These are phyloP conservation scores for Coelastrella sp. DNA, from an alignment of 139 green algal genomes.

Conservation along the genomic window DNA sequence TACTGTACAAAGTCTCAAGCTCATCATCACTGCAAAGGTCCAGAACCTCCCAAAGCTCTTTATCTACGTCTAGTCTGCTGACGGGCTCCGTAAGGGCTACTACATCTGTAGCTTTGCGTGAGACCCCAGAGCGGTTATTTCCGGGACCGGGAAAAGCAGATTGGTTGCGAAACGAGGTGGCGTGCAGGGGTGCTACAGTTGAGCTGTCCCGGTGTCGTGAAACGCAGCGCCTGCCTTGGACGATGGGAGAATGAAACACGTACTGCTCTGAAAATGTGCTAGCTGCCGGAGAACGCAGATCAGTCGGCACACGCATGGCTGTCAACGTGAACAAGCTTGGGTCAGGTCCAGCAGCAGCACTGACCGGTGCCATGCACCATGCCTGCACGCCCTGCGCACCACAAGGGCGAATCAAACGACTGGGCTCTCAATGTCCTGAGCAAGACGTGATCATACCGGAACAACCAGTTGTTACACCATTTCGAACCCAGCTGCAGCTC, in stretches of 20 bases:
- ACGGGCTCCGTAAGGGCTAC: constrained; percentile 31
- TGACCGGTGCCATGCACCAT: not conserved
- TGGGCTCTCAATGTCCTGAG: too few relatives aligned
- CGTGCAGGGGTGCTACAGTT: not conserved
- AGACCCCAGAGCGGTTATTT: not conserved
- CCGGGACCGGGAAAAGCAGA: not conserved
- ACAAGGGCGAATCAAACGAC: too few relatives aligned
- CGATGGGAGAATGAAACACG: not conserved
- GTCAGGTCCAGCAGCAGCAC: not conserved
- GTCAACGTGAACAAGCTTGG: not conserved
- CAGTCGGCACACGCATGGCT: not conserved
- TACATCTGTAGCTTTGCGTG: constrained; percentile 4
- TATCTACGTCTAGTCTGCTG: constrained; percentile 61
- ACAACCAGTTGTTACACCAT: too few relatives aligned
- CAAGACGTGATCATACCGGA: too few relatives aligned
- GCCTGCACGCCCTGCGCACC: not conserved
- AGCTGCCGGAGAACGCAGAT: not conserved
- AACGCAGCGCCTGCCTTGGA: not conserved
- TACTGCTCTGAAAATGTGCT: not conserved
- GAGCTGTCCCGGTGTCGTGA: not conserved
- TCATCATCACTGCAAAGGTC: constrained; percentile 85
- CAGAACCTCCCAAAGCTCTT: constrained; percentile 77
- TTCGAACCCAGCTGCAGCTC: too few relatives aligned
- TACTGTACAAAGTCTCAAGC: constrained; percentile 66
- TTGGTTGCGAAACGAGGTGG: not conserved